Conservation (phyloP, 768 basidiomycete genomes). For the Russula compacta region DNA sequence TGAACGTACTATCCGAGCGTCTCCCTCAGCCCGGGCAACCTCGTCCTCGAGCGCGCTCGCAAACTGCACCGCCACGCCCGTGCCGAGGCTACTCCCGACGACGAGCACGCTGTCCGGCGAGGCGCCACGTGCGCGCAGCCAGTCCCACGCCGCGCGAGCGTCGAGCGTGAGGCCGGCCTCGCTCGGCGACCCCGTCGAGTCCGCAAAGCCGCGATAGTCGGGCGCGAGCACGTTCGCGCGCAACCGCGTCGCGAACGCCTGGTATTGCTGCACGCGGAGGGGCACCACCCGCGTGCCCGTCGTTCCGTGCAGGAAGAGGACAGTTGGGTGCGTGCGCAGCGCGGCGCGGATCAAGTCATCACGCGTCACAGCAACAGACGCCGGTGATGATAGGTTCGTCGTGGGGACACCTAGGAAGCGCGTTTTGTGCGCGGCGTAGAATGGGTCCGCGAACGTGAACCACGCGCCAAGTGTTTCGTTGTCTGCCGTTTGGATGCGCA, state of each 20-base stretch:
- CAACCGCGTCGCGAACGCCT: constrained; percentile 53
- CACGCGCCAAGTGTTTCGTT: constrained; percentile 80
- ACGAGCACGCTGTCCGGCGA: constrained; percentile 53
- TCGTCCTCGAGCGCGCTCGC: constrained; percentile 31
- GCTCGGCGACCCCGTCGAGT: constrained; percentile 71
- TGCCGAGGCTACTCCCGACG: constrained; percentile 84
- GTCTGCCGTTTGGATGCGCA: constrained; percentile 64
- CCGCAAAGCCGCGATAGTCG: constrained; percentile 90
- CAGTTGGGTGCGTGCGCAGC: constrained; percentile 51
- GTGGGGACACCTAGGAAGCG: constrained; percentile 33
- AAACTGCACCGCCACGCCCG: constrained; percentile 53
- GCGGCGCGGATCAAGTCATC: constrained; percentile 43
- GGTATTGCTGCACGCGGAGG: constrained; percentile 59
- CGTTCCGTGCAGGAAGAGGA: constrained; percentile 89
- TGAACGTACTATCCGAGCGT: background rate
- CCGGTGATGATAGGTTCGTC: constrained; percentile 21
- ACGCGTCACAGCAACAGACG: background rate
- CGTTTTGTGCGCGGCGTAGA: constrained; percentile 31
- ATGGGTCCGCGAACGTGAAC: constrained; percentile 66
- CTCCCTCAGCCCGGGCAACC: constrained; percentile 23
- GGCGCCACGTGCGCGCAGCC: constrained; percentile 57
- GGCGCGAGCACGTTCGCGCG: constrained; percentile 72
- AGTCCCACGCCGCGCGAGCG: constrained; percentile 74
- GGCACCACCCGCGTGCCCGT: constrained; percentile 69
- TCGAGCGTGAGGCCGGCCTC: constrained; percentile 67